phyloP scores from a whole-genome alignment of 305 asterid species.

The Fraxinus nigra region DNA sequence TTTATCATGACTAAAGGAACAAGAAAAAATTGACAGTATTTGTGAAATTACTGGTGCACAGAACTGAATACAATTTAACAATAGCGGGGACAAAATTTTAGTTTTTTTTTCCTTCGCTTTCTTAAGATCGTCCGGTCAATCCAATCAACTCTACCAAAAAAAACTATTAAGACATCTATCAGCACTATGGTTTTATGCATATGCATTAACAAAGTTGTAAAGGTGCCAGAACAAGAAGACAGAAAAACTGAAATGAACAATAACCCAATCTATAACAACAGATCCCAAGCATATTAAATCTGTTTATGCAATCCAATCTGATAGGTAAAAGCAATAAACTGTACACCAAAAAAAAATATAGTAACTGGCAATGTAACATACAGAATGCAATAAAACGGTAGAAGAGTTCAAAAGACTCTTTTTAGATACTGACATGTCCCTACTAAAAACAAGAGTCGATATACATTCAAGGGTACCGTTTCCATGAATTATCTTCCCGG shows the following conservation, averaged over 20 bases:
- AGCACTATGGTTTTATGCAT: not conserved
- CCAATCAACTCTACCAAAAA: not conserved
- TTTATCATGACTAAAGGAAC: not conserved
- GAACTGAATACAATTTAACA: not conserved
- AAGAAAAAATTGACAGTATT: not conserved
- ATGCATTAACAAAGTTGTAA: not conserved
- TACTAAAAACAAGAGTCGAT: not conserved
- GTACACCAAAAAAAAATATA: not conserved
- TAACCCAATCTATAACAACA: not conserved
- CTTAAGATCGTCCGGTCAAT: not conserved
- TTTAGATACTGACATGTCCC: not conserved
- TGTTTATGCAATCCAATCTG: not conserved
- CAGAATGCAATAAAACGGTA: not conserved
- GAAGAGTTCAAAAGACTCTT: not conserved
- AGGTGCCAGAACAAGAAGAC: not conserved
- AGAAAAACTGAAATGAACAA: not conserved
- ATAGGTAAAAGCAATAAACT: not conserved
- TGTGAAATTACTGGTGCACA: not conserved
- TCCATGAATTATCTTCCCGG: conserved; percentile 15
- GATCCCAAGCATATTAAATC: not conserved
- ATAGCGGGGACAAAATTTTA: not conserved
- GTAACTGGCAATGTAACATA: not conserved
- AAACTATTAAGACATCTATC: not conserved
- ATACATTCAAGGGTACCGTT: conserved; percentile 16
- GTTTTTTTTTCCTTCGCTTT: not conserved